phyloP scores from a whole-genome alignment of 768 basidiomycete species.

The Pholiota microspora region DNA sequence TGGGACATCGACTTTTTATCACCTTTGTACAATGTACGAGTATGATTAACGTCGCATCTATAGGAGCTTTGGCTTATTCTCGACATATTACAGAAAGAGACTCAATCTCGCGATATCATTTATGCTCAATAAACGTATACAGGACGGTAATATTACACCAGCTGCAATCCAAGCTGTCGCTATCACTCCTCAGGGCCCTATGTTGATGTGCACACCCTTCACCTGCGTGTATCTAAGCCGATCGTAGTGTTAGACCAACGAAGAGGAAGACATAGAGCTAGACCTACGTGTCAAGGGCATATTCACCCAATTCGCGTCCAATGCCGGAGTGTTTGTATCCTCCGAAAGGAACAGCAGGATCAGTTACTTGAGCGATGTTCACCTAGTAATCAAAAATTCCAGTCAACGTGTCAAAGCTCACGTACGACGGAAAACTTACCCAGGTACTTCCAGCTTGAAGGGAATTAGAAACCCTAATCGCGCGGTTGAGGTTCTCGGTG shows the following conservation, averaged over 20 bases:
- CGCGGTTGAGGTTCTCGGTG: slow-evolving; percentile 73
- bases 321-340: slow-evolving; percentile 85
- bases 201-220: slow-evolving; percentile 69
- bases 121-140: too few relatives aligned
- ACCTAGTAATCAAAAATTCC: slow-evolving; percentile 24
- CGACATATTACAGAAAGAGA: too few relatives aligned
- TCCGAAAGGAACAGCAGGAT: slow-evolving; percentile 72
- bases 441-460: slow-evolving; percentile 83
- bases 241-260: background rate
- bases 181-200: slow-evolving; percentile 19
- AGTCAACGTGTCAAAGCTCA: background rate
- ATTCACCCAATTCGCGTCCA: slow-evolving; percentile 78
- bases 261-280: background rate
- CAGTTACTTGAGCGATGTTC: slow-evolving; percentile 47
- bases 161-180: background rate
- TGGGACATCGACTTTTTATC: background rate
- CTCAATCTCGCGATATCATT: too few relatives aligned
- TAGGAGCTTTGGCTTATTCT: too few relatives aligned
- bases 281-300: slow-evolving; percentile 61
- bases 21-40: too few relatives aligned
- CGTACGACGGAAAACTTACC: slow-evolving; percentile 33
- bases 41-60: too few relatives aligned
- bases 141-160: too few relatives aligned
- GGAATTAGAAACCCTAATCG: slow-evolving; percentile 66
- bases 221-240: slow-evolving; percentile 62